Percentiles rank a stretch among this genome's conserved stretches.
phyloP scores from a whole-genome alignment of 1,284 basidiomycete genomes.

The Athelia psychrophila region DNA sequence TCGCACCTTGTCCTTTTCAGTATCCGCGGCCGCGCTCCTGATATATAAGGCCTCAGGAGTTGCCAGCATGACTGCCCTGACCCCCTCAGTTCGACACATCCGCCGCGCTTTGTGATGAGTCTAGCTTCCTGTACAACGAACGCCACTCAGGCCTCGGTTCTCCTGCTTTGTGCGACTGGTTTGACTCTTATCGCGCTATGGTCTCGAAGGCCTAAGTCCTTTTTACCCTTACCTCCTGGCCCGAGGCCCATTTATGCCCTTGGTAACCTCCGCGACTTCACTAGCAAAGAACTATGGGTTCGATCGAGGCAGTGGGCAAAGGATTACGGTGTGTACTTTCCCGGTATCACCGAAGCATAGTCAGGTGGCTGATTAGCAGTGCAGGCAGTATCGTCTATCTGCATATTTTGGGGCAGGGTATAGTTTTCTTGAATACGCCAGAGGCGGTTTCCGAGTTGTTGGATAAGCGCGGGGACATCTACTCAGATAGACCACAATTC shows the following conservation, averaged over 20 bases:
- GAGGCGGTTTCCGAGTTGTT: constrained; percentile 59
- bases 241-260: constrained; percentile 62
- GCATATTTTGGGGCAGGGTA: constrained; percentile 60
- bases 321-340: constrained; percentile 46
- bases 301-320: constrained; percentile 46
- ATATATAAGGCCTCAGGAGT: no score
- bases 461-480: constrained; percentile 65
- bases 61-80: no score
- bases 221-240: constrained; percentile 55
- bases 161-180: no score
- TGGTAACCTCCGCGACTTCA: constrained; percentile 60
- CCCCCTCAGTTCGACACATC: no score
- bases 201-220: neutral
- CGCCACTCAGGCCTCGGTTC: no score
- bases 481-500: constrained; percentile 67
- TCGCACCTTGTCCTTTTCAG: no score
- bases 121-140: no score
- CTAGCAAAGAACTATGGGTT: constrained; percentile 56
- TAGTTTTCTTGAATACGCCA: constrained; percentile 62
- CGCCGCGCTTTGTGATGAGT: no score
- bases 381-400: constrained; percentile 64
- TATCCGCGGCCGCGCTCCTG: no score
- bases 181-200: no score
- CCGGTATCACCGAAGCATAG: no score
- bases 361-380: neutral